A percentile compares a stretch with the other conserved stretches of the same genome.
These are phyloP conservation scores for Tolypocladium capitatum DNA, from an alignment of 2,329 filamentous ascomycete genomes.

Conservation along the genomic window DNA sequence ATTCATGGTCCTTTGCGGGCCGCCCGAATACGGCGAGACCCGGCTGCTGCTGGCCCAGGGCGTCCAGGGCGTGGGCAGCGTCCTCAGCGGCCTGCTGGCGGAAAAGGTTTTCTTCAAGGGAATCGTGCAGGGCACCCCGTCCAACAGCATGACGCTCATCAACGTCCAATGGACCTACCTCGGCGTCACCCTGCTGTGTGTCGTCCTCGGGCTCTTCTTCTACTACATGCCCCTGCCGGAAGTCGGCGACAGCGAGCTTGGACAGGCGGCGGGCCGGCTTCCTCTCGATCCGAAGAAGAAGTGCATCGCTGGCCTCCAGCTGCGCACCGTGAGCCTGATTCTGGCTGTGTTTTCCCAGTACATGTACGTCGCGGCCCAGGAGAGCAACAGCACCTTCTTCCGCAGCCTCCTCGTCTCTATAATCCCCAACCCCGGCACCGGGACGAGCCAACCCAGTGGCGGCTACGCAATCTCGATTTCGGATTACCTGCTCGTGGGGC, in stretches of 20 bases:
- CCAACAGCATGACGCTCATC: conserved; percentile 38
- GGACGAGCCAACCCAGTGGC: conserved; percentile 14
- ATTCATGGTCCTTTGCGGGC: conserved; percentile 59
- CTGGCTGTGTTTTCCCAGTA: conserved; percentile 67
- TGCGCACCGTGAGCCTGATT: conserved; percentile 45
- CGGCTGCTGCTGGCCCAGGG: conserved; percentile 64
- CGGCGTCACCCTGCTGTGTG: conserved; percentile 64
- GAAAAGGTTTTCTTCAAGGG: conserved; percentile 60
- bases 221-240: conserved; percentile 56
- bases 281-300: conserved; percentile 37
- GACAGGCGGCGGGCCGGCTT: conserved; percentile 31
- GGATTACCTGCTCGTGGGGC: conserved; percentile 59
- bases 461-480: conserved; percentile 33
- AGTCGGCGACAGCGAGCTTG: conserved; percentile 41
- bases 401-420: conserved; percentile 32
- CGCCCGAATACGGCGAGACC: conserved; percentile 57
- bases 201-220: conserved; percentile 54
- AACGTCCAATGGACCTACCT: conserved; percentile 79
- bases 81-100: conserved; percentile 59
- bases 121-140: conserved; percentile 25
- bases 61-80: conserved; percentile 61
- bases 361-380: conserved; percentile 65
- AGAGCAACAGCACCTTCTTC: conserved; percentile 49
- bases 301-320: conserved; percentile 34
- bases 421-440: conserved; percentile 14